Evolutionary conservation across 2,329 filamentous ascomycete genomes (phyloP).

Genomic region (Sclerotinia minor): DNA sequence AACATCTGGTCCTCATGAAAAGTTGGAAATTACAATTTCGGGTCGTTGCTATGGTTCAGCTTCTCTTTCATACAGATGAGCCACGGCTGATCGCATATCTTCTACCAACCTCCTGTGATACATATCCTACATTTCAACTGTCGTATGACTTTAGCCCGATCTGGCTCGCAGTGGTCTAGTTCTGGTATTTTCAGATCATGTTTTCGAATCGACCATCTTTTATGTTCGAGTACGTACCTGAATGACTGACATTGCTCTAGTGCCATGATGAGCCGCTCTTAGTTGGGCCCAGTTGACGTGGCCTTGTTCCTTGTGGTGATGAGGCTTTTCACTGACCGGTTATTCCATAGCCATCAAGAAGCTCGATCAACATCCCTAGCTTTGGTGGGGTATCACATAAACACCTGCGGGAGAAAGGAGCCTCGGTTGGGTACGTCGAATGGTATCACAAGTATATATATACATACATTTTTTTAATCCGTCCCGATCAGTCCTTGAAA

Average conservation of each 20-base stretch:
- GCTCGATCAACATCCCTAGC: conserved; percentile 1
- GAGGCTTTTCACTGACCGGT: not conserved
- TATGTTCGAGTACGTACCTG: not conserved
- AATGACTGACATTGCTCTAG: not conserved
- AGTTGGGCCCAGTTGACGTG: not conserved
- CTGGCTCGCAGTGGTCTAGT: conserved; percentile 1
- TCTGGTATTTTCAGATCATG: not conserved
- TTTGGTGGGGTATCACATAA: conserved; percentile 9
- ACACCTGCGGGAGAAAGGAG: conserved; percentile 14
- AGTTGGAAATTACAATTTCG: not conserved
- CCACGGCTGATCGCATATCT: conserved; percentile 20
- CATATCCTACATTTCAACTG: not conserved
- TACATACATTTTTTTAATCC: not conserved
- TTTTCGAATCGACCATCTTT: not conserved
- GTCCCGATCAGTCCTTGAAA: not conserved
- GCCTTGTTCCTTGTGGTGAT: conserved; percentile 4
- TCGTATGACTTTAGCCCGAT: not conserved
- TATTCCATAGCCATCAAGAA: not conserved
- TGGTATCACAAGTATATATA: conserved; percentile 3
- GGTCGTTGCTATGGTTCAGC: conserved; percentile 9
- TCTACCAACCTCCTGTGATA: conserved; percentile 11
- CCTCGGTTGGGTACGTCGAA: conserved; percentile 20
- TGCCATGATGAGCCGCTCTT: not conserved
- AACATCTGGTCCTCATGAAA: not conserved
- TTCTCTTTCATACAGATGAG: not conserved